Conservation (phyloP, 805 yeast species). For the Wickerhamiella spandovensis region DNA sequence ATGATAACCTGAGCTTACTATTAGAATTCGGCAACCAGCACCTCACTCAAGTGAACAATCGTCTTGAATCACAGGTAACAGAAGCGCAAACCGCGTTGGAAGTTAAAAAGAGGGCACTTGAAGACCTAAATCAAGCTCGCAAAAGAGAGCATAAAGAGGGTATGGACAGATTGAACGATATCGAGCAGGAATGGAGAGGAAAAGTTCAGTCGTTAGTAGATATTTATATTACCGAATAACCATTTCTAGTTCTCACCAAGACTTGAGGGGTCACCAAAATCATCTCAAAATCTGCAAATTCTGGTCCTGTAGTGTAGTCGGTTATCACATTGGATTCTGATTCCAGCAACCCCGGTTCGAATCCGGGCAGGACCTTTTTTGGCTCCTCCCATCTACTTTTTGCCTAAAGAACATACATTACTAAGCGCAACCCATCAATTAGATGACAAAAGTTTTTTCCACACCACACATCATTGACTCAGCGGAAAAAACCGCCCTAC, state of each 20-base stretch:
- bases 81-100: neutral
- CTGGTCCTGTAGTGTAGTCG: constrained; percentile 17
- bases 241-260: neutral
- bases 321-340: constrained; percentile 22
- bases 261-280: neutral
- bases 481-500: neutral
- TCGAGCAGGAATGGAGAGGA: neutral
- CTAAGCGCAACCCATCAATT: too few relatives aligned
- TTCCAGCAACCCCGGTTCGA: constrained; percentile 29
- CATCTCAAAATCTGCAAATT: neutral
- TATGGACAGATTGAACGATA: neutral
- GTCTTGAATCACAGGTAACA: neutral
- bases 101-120: neutral
- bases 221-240: neutral
- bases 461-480: neutral
- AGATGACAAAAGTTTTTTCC: too few relatives aligned
- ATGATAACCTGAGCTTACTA: neutral
- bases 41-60: neutral
- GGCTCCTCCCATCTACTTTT: neutral
- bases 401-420: too few relatives aligned
- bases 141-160: neutral
- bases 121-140: neutral
- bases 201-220: neutral
- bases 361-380: constrained; percentile 26
- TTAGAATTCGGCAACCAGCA: neutral